Evolutionary conservation across 1,284 basidiomycete species (phyloP), one percentile per base, ranked within the genome.

Genomic region (Ganoderma meredithae): DNA sequence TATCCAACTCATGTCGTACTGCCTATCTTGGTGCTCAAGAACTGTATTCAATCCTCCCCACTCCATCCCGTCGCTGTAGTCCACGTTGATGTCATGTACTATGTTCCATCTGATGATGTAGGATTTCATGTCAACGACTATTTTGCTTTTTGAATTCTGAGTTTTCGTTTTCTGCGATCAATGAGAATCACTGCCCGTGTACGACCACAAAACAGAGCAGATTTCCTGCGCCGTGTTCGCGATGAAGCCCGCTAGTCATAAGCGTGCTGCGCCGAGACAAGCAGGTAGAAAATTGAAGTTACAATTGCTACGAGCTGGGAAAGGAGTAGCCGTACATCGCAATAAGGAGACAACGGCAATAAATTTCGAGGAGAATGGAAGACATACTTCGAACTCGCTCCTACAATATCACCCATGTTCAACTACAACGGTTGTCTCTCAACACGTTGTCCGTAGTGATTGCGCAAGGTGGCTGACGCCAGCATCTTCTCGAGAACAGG

Each of bases 401-500:
- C 7, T 15, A 3, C 31, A 17, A 27, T 19, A 55, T 17, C 19
- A 13, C 2, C 39, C 43, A 4, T 40, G 15, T 33, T 6, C 15
- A 12, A 49, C 47, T 56, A 68, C 22, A 49, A 41, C 33, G 22
- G 55, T 36, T 47, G 47, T 8, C 59, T 63, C 22, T 65, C 60
- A 17, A 47, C 60, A 47, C 62, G 47, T 9, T 59, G 56, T 33
- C 39, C 59, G 40, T 71, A 74, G n/a, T 62, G 41, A 70, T 76
- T 71, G 55, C 67, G 71, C 71, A 75, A 67, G 43, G 49, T 66
- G 47, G 71, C 72, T 22, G 74, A 71, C 17, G 69, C 72, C 13
- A 41, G 70, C 61, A 77, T 69, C 69, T 78, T 77, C 69, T 78
- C 76, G 55, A 65, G 68, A n/a, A 77, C 68, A 4, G 76, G 75